A percentile compares a stretch with the other conserved stretches of the same genome.
phyloP scores from a whole-genome alignment of 441 rosid genomes.

The Gossypium gossypioides region DNA sequence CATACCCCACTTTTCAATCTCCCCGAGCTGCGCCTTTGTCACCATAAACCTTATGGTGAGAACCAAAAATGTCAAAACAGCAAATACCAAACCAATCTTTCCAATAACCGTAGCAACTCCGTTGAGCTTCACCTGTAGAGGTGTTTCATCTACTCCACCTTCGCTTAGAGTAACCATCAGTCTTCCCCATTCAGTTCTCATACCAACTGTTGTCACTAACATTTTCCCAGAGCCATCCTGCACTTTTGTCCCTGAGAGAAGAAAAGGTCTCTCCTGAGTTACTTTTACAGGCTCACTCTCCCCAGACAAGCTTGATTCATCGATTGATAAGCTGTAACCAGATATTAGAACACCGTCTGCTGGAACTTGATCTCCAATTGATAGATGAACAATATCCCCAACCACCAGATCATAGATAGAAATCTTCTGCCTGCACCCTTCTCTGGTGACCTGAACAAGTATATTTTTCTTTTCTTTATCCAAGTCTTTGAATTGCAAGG shows the following conservation, averaged over 20 bases:
- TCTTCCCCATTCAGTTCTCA: conserved; percentile 51
- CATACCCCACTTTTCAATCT: conserved; percentile 30
- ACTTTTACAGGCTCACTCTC: conserved; percentile 38
- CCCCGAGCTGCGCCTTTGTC: conserved; percentile 26
- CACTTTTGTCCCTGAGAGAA: conserved; percentile 41
- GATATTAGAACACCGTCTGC: conserved; percentile 39
- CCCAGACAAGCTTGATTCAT: conserved; percentile 47
- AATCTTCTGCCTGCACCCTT: conserved; percentile 32
- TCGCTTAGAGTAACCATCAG: conserved; percentile 42
- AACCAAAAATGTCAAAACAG: conserved; percentile 38
- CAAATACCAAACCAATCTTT: conserved; percentile 37
- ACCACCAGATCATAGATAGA: conserved; percentile 40
- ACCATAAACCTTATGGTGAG: conserved; percentile 28
- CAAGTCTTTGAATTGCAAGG: conserved; percentile 42
- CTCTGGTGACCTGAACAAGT: conserved; percentile 38
- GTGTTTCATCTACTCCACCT: conserved; percentile 44
- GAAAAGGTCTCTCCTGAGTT: conserved; percentile 28
- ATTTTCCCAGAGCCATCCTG: conserved; percentile 43
- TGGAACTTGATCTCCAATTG: conserved; percentile 38
- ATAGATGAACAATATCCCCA: conserved; percentile 42
- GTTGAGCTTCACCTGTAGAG: conserved; percentile 45
- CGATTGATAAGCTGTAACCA: conserved; percentile 33
- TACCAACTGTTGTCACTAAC: conserved; percentile 40
- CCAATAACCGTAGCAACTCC: conserved; percentile 51
- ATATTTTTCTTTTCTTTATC: conserved; percentile 44